phyloP scores from a whole-genome alignment of 2,329 filamentous ascomycete genomes.

The Colletotrichum orbiculare region DNA sequence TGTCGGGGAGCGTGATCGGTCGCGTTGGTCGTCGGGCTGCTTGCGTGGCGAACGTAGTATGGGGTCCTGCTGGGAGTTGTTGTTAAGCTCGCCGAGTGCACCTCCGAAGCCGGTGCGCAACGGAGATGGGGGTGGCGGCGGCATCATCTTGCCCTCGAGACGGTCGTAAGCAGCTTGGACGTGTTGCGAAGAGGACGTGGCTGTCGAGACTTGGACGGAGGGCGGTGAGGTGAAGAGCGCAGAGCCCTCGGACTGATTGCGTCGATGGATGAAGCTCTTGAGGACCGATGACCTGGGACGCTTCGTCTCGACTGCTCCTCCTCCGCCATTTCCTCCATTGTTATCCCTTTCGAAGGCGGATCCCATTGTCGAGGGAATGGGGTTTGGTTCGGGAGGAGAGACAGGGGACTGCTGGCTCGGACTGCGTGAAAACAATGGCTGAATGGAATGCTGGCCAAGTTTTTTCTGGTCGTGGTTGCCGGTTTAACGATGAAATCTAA shows the following conservation, averaged over 20 bases:
- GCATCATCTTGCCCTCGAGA: slow-evolving; percentile 37
- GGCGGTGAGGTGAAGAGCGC: slow-evolving; percentile 40
- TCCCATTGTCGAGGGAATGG: slow-evolving; percentile 34
- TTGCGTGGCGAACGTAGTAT: slow-evolving; percentile 51
- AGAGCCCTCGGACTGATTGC: slow-evolving; percentile 57
- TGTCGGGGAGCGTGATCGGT: slow-evolving; percentile 52
- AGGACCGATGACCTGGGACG: slow-evolving; percentile 60
- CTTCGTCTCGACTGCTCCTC: slow-evolving; percentile 5
- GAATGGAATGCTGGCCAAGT: slow-evolving; percentile 25
- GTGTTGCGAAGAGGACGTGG: slow-evolving; percentile 32
- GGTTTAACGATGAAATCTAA: slow-evolving; percentile 1
- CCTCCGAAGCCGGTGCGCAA: slow-evolving; percentile 48
- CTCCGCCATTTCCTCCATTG: slow-evolving; percentile 25
- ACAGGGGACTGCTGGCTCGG: slow-evolving; percentile 30
- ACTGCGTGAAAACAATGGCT: slow-evolving; percentile 27
- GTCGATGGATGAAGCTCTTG: slow-evolving; percentile 61
- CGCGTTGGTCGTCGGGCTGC: slow-evolving; percentile 45
- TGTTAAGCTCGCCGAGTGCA: slow-evolving; percentile 67
- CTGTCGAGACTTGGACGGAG: slow-evolving; percentile 38
- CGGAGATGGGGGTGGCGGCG: slow-evolving; percentile 47
- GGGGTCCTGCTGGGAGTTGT: slow-evolving; percentile 60
- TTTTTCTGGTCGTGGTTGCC: slow-evolving; percentile 1
- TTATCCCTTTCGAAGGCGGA: slow-evolving; percentile 32
- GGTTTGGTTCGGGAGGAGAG: slow-evolving; percentile 22
- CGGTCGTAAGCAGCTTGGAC: slow-evolving; percentile 31